Conservation (phyloP, 805 yeast species). For the Isabelozyma rhagii region DNA sequence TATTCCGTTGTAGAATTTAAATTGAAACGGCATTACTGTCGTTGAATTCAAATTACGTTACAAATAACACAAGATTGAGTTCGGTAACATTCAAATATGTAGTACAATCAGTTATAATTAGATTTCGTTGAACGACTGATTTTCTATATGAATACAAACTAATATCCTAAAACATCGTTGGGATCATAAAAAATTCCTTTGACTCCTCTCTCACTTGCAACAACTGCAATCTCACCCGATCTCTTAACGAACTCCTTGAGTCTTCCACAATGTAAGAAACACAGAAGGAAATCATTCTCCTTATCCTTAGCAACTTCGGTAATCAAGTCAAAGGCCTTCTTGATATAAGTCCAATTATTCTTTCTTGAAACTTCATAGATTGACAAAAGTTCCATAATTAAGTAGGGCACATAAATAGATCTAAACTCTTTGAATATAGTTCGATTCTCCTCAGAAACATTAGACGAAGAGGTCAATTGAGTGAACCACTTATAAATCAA, state of each 20-base stretch:
- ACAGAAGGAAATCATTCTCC: constrained; percentile 51
- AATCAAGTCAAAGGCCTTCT: constrained; percentile 58
- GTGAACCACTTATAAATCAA: constrained; percentile 37
- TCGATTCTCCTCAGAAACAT: constrained; percentile 24
- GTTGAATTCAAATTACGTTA: too few species aligned
- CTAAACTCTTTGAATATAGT: constrained; percentile 53
- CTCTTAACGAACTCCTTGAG: constrained; percentile 50
- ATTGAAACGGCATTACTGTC: too few species aligned
- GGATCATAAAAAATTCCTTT: constrained; percentile 35
- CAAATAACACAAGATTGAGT: too few species aligned
- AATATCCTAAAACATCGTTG: not conserved
- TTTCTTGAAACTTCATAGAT: constrained; percentile 39
- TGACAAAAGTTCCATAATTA: constrained; percentile 64
- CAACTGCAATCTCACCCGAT: constrained; percentile 57
- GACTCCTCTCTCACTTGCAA: constrained; percentile 44
- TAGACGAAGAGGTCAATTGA: constrained; percentile 18
- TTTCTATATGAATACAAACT: not conserved
- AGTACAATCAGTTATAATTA: too few species aligned
- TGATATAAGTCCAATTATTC: constrained; percentile 43
- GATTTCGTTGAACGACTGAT: too few species aligned
- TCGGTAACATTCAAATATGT: too few species aligned
- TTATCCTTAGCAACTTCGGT: constrained; percentile 66
- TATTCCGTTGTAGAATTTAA: not conserved
- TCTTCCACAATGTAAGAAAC: constrained; percentile 58
- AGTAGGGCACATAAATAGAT: constrained; percentile 66